Conservation (phyloP, 2,329 filamentous ascomycete genomes). For the Fusarium subtropicale region DNA sequence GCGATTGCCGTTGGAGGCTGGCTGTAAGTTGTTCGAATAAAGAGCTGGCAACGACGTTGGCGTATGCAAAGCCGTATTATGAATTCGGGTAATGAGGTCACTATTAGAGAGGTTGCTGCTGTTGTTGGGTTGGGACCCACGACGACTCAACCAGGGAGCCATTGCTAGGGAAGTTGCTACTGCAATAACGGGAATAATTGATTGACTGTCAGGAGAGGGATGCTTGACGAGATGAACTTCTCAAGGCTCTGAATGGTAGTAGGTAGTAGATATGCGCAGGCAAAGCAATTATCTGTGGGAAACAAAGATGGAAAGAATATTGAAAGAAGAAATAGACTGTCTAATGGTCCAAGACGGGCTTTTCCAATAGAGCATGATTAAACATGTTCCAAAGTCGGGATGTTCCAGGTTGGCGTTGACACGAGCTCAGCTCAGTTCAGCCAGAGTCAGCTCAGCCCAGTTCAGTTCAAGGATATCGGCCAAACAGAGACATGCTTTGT, state of each 20-base stretch:
- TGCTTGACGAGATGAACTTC: slow-evolving; percentile 1
- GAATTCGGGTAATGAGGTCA: slow-evolving; percentile 54
- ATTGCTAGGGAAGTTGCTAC: slow-evolving; percentile 45
- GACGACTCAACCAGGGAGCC: slow-evolving; percentile 50
- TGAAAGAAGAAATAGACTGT: slow-evolving; percentile 8
- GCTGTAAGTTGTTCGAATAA: slow-evolving; percentile 24
- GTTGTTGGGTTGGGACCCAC: slow-evolving; percentile 48
- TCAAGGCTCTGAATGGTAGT: neutral
- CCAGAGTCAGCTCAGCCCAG: slow-evolving; percentile 13
- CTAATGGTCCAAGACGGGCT: slow-evolving; percentile 4
- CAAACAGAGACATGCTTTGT: slow-evolving; percentile 21
- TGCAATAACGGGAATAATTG: slow-evolving; percentile 6
- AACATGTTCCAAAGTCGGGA: slow-evolving; percentile 24
- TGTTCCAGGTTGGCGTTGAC: slow-evolving; percentile 23
- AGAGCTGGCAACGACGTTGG: slow-evolving; percentile 46
- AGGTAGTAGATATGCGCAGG: neutral
- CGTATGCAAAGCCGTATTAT: slow-evolving; percentile 52
- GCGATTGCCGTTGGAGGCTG: slow-evolving; percentile 28
- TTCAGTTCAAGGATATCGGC: slow-evolving; percentile 12
- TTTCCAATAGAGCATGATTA: slow-evolving; percentile 30
- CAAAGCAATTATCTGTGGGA: neutral
- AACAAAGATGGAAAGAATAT: neutral
- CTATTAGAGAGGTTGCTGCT: slow-evolving; percentile 27
- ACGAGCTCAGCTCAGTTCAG: slow-evolving; percentile 20
- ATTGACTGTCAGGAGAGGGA: slow-evolving; percentile 12